Evolutionary conservation across 192 early-diverging fungal genomes (phyloP).

Genomic region (Lobosporangium transversale): DNA sequence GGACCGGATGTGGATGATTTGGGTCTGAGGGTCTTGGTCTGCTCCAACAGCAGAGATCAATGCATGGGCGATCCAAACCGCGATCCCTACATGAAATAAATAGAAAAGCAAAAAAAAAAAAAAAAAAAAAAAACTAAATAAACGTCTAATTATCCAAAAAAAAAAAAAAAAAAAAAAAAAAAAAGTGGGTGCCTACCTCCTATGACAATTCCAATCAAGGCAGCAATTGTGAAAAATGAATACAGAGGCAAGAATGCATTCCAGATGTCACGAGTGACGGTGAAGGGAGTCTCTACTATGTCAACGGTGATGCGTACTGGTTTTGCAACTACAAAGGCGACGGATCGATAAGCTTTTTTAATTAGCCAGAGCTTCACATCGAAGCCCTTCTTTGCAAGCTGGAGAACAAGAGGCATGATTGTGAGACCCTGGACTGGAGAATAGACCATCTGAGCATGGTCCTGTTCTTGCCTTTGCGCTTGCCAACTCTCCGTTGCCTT

Average conservation of each 20-base stretch:
- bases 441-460: too few relatives aligned
- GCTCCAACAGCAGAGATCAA: conserved; percentile 39
- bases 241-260: conserved; percentile 43
- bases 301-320: background rate
- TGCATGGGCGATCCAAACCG: conserved; percentile 39
- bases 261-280: conserved; percentile 29
- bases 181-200: conserved; percentile 25
- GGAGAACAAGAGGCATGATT: background rate
- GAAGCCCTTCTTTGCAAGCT: background rate
- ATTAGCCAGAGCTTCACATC: conserved; percentile 1
- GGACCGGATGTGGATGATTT: background rate
- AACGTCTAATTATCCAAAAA: background rate
- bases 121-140: background rate
- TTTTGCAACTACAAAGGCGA: conserved; percentile 4
- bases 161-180: background rate
- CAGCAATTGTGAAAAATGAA: conserved; percentile 38
- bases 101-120: background rate
- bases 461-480: too few relatives aligned
- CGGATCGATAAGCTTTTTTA: background rate
- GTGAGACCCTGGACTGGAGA: too few relatives aligned
- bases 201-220: conserved; percentile 35
- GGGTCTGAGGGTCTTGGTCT: conserved; percentile 7
- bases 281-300: conserved; percentile 14
- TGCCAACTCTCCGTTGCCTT: background rate
- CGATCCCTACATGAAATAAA: conserved; percentile 6